Conservation (phyloP, 2,329 filamentous ascomycete genomes). For the Sordariomycetes sp. region DNA sequence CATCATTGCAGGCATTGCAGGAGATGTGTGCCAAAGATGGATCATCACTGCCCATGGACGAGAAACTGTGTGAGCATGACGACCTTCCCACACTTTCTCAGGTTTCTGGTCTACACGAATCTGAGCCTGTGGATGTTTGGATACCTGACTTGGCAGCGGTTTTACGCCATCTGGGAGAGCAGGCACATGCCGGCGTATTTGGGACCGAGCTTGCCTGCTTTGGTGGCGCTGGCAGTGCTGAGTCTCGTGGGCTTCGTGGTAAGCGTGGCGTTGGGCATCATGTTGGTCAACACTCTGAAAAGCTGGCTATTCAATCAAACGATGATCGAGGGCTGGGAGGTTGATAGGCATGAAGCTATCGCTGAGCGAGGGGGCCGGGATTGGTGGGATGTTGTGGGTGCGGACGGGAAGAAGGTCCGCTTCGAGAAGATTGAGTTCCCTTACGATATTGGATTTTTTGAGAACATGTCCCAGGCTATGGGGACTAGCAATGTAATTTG, state of each 20-base stretch:
- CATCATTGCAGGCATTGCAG: constrained; percentile 75
- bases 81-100: constrained; percentile 74
- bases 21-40: constrained; percentile 72
- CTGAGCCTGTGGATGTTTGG: constrained; percentile 53
- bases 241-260: constrained; percentile 48
- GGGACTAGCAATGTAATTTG: constrained; percentile 53
- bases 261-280: constrained; percentile 51
- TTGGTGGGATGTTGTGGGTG: constrained; percentile 30
- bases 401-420: constrained; percentile 29
- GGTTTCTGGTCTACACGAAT: constrained; percentile 66
- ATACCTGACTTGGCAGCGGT: constrained; percentile 50
- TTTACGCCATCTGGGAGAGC: constrained; percentile 50
- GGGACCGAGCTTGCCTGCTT: constrained; percentile 51
- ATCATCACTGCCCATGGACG: constrained; percentile 84
- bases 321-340: constrained; percentile 74
- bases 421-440: constrained; percentile 67
- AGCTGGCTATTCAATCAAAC: constrained; percentile 61
- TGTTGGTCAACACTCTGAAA: constrained; percentile 54
- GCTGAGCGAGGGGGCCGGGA: constrained; percentile 36
- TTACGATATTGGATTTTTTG: constrained; percentile 69
- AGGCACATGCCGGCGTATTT: constrained; percentile 66
- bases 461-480: constrained; percentile 69
- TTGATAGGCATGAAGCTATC: constrained; percentile 52
- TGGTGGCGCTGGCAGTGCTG: constrained; percentile 54
- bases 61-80: constrained; percentile 74